Evolutionary conservation across 768 basidiomycete genomes (phyloP).

Genomic region (Panus rudis): DNA sequence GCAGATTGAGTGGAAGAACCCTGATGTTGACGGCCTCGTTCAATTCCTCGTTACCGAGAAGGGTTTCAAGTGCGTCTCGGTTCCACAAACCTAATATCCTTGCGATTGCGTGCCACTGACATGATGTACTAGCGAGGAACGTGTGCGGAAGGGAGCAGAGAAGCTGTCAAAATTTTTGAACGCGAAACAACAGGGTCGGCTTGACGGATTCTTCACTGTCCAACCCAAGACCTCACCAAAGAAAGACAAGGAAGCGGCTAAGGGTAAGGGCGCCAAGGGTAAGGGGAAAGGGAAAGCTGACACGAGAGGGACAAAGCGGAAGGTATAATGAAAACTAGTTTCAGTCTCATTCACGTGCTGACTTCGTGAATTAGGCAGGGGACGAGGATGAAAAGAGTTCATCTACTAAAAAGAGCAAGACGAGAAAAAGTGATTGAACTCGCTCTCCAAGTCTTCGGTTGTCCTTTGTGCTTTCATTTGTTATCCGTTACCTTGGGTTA

Average conservation of each 20-base stretch:
- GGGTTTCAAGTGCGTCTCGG: constrained; percentile 80
- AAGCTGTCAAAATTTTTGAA: constrained; percentile 83
- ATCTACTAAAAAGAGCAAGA: too few relatives aligned
- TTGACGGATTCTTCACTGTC: constrained; percentile 91
- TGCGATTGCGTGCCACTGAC: constrained; percentile 1
- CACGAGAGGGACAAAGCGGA: constrained; percentile 40
- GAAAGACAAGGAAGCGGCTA: constrained; percentile 32
- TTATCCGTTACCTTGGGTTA: too few relatives aligned
- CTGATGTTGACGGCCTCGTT: constrained; percentile 89
- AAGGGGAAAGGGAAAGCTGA: constrained; percentile 23
- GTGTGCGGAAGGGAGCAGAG: constrained; percentile 91
- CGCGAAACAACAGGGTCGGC: constrained; percentile 90
- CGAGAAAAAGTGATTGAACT: too few relatives aligned
- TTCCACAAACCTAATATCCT: not conserved
- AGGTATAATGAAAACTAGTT: constrained; percentile 29
- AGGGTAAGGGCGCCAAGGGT: constrained; percentile 34
- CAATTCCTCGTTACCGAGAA: constrained; percentile 92
- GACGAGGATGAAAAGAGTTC: too few relatives aligned
- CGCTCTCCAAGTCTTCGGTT: too few relatives aligned
- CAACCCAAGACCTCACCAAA: constrained; percentile 53
- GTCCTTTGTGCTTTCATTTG: too few relatives aligned
- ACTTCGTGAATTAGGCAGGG: too few relatives aligned
- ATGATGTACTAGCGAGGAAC: constrained; percentile 68
- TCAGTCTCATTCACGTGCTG: too few relatives aligned
- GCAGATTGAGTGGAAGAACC: constrained; percentile 90